Evolutionary conservation across 257 asterid genomes (phyloP).

Genomic region (Rehmannia glutinosa): DNA sequence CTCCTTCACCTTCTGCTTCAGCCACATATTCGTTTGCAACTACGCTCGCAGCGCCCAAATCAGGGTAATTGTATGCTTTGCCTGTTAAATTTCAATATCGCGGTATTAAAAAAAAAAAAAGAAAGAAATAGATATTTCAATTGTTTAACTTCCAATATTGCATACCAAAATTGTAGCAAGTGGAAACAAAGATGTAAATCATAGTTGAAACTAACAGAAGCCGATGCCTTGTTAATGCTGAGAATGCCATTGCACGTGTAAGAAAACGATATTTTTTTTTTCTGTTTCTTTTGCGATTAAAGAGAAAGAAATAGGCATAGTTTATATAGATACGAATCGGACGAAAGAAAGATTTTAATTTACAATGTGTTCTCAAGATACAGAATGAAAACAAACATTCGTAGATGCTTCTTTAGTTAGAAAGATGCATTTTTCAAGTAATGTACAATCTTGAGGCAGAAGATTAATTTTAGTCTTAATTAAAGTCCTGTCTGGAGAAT

Average conservation of each 20-base stretch:
- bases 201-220: slow-evolving; percentile 20
- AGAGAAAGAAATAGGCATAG: not conserved
- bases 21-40: too few relatives aligned
- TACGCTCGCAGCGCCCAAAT: too few relatives aligned
- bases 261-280: not conserved
- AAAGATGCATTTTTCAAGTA: slow-evolving; percentile 1
- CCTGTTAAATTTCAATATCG: slow-evolving; percentile 25
- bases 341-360: not conserved
- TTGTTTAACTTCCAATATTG: not conserved
- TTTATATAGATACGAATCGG: not conserved
- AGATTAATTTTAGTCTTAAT: not conserved
- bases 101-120: not conserved
- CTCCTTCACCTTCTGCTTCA: slow-evolving; percentile 26
- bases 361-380: too few relatives aligned
- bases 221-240: slow-evolving; percentile 3
- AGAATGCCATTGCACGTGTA: slow-evolving; percentile 29
- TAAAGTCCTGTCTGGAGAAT: not conserved
- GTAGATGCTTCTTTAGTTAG: too few relatives aligned
- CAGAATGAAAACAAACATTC: too few relatives aligned
- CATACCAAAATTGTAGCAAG: slow-evolving; percentile 24
- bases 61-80: slow-evolving; percentile 20
- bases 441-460: not conserved
- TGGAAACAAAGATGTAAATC: slow-evolving; percentile 20
- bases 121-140: not conserved
- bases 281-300: not conserved